Evolutionary conservation across 768 basidiomycete genomes (phyloP).

Genomic region (Mycena belliarum): DNA sequence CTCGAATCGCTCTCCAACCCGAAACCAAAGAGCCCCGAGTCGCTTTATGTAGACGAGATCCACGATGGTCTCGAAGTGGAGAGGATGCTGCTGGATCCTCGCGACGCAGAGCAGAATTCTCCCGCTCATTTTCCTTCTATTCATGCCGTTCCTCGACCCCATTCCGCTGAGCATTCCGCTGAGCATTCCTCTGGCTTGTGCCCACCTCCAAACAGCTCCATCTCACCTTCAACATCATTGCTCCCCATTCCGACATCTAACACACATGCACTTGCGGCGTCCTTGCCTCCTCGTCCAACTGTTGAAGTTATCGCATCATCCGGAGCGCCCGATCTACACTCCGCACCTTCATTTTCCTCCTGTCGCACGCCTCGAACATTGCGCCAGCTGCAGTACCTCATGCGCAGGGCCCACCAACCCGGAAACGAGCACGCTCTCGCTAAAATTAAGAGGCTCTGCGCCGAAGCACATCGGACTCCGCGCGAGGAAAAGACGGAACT

Average conservation of each 20-base stretch:
- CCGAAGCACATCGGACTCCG: constrained; percentile 44
- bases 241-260: not conserved
- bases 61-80: constrained; percentile 10
- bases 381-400: constrained; percentile 43
- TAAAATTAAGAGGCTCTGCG: constrained; percentile 46
- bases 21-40: not conserved
- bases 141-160: not conserved
- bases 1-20: not conserved
- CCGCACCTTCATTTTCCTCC: not conserved
- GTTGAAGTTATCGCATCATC: constrained; percentile 19
- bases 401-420: constrained; percentile 43
- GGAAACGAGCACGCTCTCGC: constrained; percentile 41
- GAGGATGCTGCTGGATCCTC: constrained; percentile 14
- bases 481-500: constrained; percentile 45
- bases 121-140: not conserved
- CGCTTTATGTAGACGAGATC: not conserved
- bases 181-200: not conserved
- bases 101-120: not conserved
- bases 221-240: not conserved
- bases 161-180: not conserved
- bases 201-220: not conserved
- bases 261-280: not conserved
- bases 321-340: constrained; percentile 2
- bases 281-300: constrained; percentile 12
- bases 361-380: constrained; percentile 36